Percentiles rank a stretch among this genome's conserved stretches.
Conservation (phyloP, 306 rosid genomes). For the Dalbergia cultrata region DNA sequence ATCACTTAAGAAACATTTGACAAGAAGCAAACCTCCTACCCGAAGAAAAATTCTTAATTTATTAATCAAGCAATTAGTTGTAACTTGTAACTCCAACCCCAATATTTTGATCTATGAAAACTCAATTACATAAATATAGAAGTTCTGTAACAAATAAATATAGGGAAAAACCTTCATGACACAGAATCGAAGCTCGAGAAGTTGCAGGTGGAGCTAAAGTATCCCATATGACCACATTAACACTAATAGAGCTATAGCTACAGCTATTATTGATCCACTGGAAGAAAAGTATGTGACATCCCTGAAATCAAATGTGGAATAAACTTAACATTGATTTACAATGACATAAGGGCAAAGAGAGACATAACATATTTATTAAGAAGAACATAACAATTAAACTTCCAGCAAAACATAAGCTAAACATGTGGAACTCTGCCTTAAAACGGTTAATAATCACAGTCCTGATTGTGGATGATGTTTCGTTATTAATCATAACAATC, state of each 20-base stretch:
- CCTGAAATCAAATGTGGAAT: conserved; percentile 60
- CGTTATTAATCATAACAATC: too few species aligned
- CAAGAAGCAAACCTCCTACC: too few species aligned
- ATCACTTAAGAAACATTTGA: too few species aligned
- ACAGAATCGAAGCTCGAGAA: conserved; percentile 82
- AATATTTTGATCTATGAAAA: conserved; percentile 27
- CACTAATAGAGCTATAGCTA: conserved; percentile 72
- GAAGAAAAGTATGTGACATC: conserved; percentile 83
- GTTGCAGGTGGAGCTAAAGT: conserved; percentile 91
- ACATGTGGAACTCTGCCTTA: too few species aligned
- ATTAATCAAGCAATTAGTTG: neutral
- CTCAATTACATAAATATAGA: neutral
- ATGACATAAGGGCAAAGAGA: conserved; percentile 20
- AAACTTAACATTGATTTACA: neutral
- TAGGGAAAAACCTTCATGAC: conserved; percentile 84
- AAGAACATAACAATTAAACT: too few species aligned
- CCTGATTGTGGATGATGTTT: too few species aligned
- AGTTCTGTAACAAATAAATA: neutral
- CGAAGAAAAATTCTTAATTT: too few species aligned
- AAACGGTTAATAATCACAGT: too few species aligned
- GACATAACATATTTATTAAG: conserved; percentile 15
- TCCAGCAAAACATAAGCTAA: too few species aligned
- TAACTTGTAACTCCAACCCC: conserved; percentile 3
- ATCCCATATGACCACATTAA: conserved; percentile 94
- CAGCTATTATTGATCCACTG: conserved; percentile 92